Evolutionary conservation across 164 flowering plant genomes (phyloP).

Genomic region (Vitis labrusca): DNA sequence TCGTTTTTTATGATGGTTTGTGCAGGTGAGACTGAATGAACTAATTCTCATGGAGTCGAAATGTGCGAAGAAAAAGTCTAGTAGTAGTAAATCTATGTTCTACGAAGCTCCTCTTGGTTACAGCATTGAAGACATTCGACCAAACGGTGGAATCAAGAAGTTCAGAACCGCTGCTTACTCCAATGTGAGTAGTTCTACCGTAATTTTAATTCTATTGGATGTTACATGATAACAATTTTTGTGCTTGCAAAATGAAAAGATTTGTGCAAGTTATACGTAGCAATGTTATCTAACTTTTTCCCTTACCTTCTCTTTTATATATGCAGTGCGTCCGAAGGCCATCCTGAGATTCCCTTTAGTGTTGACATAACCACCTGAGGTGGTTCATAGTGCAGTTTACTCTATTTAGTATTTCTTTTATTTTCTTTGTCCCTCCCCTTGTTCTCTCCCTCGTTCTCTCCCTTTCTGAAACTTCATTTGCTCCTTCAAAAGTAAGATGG

Average conservation of each 20-base stretch:
- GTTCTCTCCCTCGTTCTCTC: slow-evolving; percentile 11
- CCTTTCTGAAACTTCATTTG: neutral
- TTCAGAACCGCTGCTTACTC: slow-evolving; percentile 79
- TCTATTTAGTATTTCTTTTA: slow-evolving; percentile 9
- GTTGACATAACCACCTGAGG: slow-evolving; percentile 14
- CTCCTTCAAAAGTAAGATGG: slow-evolving; percentile 35
- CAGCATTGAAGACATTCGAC: slow-evolving; percentile 75
- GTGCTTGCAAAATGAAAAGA: neutral
- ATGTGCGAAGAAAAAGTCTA: slow-evolving; percentile 60
- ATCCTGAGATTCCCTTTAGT: slow-evolving; percentile 55
- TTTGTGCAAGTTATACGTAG: too few species aligned
- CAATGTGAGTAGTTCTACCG: slow-evolving; percentile 44
- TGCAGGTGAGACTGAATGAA: slow-evolving; percentile 41
- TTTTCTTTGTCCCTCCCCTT: slow-evolving; percentile 2
- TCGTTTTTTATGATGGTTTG: neutral
- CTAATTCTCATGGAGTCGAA: slow-evolving; percentile 52
- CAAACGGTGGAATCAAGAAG: slow-evolving; percentile 68
- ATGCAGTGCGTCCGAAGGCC: slow-evolving; percentile 87
- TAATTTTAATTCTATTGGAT: too few species aligned
- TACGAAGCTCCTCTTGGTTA: slow-evolving; percentile 73
- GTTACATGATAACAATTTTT: neutral
- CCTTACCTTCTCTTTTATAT: slow-evolving; percentile 4
- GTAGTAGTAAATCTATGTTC: slow-evolving; percentile 48
- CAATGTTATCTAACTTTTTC: neutral
- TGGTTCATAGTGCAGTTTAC: slow-evolving; percentile 11